phyloP scores from a whole-genome alignment of 2,329 filamentous ascomycete genomes.

The Ophiostoma sp. region DNA sequence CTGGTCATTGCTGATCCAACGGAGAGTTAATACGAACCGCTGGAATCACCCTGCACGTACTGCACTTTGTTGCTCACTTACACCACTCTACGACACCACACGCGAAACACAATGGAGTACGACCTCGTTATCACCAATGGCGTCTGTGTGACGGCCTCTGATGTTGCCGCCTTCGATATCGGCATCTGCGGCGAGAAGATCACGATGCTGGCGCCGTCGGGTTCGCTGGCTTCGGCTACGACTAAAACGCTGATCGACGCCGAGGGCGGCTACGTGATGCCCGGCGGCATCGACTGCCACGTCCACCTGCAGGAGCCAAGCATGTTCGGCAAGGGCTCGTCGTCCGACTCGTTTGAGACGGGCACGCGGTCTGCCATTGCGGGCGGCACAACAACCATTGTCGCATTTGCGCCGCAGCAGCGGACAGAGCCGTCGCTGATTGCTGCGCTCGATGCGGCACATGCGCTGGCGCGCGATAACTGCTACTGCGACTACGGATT shows the following conservation, averaged over 20 bases:
- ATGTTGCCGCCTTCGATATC: constrained; percentile 39
- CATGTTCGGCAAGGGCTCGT: constrained; percentile 33
- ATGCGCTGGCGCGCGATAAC: constrained; percentile 39
- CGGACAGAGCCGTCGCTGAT: constrained; percentile 42
- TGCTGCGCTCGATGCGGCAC: constrained; percentile 43
- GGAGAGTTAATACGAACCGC: no score
- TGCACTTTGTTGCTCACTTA: neutral
- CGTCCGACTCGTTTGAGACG: constrained; percentile 33
- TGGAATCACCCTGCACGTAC: neutral
- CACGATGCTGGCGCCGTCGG: constrained; percentile 37
- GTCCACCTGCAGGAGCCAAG: constrained; percentile 39
- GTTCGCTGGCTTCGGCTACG: constrained; percentile 31
- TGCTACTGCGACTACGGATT: constrained; percentile 54
- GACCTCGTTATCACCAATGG: constrained; percentile 42
- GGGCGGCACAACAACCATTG: constrained; percentile 54
- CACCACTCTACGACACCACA: neutral
- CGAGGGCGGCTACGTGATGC: constrained; percentile 41
- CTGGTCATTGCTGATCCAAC: no score
- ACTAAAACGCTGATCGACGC: constrained; percentile 38
- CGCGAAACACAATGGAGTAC: constrained; percentile 24
- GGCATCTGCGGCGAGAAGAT: constrained; percentile 42
- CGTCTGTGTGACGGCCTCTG: constrained; percentile 40
- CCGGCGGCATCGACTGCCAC: constrained; percentile 39
- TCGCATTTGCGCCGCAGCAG: constrained; percentile 52
- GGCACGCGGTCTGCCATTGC: constrained; percentile 52